Base-by-base conservation (phyloP, 805 yeast genomes). In the Metschnikowia noctiluminum region DNA sequence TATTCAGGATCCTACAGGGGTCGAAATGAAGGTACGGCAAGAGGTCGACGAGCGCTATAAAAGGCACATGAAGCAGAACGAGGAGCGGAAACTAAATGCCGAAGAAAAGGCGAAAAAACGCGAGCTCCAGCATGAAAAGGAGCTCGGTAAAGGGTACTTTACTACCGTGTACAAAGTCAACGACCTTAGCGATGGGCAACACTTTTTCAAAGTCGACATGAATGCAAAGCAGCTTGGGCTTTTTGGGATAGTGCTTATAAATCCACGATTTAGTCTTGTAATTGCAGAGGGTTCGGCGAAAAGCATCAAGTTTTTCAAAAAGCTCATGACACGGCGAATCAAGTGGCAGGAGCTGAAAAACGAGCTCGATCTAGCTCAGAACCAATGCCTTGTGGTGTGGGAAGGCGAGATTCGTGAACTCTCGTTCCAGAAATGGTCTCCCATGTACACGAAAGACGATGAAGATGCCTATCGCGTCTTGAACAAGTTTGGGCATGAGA, bases 1-100 rank as follows among this genome's bases (percentile, higher is more conserved):
- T 7, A 85, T 91, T 42, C 74, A 79, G 50, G 96, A 94, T 62
- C 98, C 99, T 1, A 92, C 98, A 0, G 81, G 81, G 3, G 84
- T 90, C 56, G 99, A 92, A 60, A 72, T 74, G 64, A 66, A 75
- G 43, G 97, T 94, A 0, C 73, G 79, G 39, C 64, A 70, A 26
- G 94, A 91, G 52, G 85, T 89, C 4, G 82, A 77, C 36, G 78
- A 79, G 39, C 72, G 99, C 30, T 70, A 68, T 32, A 53, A 66
- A 12, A 64, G 68, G 36, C 99, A 94, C 66, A 73, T 78, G 52
- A 65, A 64, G 37, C 74, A 63, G 14, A 94, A 94, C 63, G 74
- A 75, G 43, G 79, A 66, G 7, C 72, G 98, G 34, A 84, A 79
- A 58, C 66, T 85, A 28, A 76, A 81, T 0, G 72, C 76, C 16